Base-by-base conservation (phyloP, 2,329 filamentous ascomycete species). In the Phialophora tarda region DNA sequence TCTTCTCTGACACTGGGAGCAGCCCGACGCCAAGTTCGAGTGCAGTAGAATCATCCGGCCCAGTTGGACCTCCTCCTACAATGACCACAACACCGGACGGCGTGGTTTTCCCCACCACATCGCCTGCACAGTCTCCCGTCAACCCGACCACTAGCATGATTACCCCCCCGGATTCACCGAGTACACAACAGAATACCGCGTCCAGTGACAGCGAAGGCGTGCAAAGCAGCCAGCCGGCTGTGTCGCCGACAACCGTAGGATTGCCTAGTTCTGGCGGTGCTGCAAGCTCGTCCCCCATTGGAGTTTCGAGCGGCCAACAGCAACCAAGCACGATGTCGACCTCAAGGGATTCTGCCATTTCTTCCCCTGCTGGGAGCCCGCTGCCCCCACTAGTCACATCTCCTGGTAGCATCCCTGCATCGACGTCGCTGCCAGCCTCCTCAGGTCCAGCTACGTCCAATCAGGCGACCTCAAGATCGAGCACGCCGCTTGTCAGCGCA, bases 401-500 rank as follows among this genome's bases (percentile, higher is more conserved):
- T 12, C 4, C 48, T 11, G 23, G 26, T 28, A 26, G 12, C 24
- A 59, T 5, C n/a, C 38, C n/a, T 41, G 1, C 32, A 26, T 34
- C 54, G 10, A 63, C 50, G 3, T 24, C 53, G 11, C 38, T 21
- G 21, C 30, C 50, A 55, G 30, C 32, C 38, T 34, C 62, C 17
- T 55, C 62, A 55, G 28, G 30, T 5, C 30, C 38, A 23, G 41
- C 54, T 41, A 32, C 51, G 7, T 28, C 34, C 21, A 61, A 14
- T 50, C 55, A 23, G 24, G 53, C 54, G 17, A 59, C 17, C 26
- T 57, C 61, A 24, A 54, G 10, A n/a, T 34, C 53, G 6, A 67
- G 47, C 21, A 30, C 26, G 79, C 81, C 57, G 78, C 80, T 66
- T 77, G 79, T 65, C 78, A 81, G 71, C 78, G 78, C n/a, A 77